Evolutionary conservation across 2,329 filamentous ascomycete genomes (phyloP), one percentile per base, ranked within the genome.

Genomic region (Exophiala aquamarina): DNA sequence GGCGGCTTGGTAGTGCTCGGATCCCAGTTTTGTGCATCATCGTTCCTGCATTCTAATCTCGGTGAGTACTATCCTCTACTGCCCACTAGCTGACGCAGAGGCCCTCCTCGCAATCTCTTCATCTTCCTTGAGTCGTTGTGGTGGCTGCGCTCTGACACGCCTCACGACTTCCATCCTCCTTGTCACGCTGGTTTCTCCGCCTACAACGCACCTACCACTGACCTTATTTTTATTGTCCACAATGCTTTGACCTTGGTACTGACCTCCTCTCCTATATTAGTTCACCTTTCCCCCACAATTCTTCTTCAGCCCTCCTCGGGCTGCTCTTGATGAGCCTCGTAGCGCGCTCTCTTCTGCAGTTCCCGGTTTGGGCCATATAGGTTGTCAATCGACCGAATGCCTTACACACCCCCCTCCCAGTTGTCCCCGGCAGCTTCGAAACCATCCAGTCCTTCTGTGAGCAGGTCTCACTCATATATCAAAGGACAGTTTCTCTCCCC

Each of bases 401-500:
- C 72, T 63, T 75, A 75, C 69, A 74, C 70, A 66, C 70, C 72
- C 51, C 72, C 72, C 34, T 60, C 68, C 48, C 70, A 80, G 69
- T 73, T 75, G 68, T 81, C 79, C 59, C 79, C 79, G 66, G 72
- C 74, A 61, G 72, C 75, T 58, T 80, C 79, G 49, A 76, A 75
- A 64, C 67, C 72, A 41, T 71, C 65, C 60, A 77, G 73, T 56
- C 76, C 75, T 55, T 67, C 64, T 44, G 61, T 73, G 59, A 77
- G 69, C 62, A 71, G 74, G 49, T 72, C 67, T 54, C 70, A 76
- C 58, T 79, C 76, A 47, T 76, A 75, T 60, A 62, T 69, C 65
- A 49, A 57, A 42, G 47, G 45, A 50, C 50, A 48, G 17, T 49
- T 41, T 34, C 40, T 41, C 15, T 44, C 41, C 17, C 40, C 51